phyloP scores from a whole-genome alignment of 345 rosid species.

The Boechera retrofracta region DNA sequence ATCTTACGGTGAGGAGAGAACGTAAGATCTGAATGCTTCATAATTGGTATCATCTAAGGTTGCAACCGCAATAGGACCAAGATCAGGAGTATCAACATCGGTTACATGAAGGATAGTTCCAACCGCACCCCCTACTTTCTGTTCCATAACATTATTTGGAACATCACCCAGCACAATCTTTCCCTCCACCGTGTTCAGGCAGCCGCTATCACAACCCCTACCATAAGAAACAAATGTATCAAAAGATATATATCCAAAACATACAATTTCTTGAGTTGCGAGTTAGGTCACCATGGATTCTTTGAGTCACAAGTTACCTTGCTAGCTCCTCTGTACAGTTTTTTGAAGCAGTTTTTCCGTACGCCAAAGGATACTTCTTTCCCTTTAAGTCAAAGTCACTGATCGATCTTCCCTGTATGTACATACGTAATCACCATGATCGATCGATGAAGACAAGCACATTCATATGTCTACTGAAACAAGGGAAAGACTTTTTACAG shows the following conservation, averaged over 20 bases:
- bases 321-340: slow-evolving; percentile 12
- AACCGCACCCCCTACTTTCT: slow-evolving; percentile 43
- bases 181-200: slow-evolving; percentile 45
- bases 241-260: background rate
- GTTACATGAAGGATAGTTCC: slow-evolving; percentile 40
- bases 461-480: background rate
- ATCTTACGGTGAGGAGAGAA: slow-evolving; percentile 44
- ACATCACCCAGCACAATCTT: slow-evolving; percentile 53
- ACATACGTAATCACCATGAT: background rate
- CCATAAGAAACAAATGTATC: background rate
- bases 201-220: slow-evolving; percentile 42
- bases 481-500: slow-evolving; percentile 34
- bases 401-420: slow-evolving; percentile 44
- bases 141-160: background rate
- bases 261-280: slow-evolving; percentile 16
- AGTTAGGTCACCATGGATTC: slow-evolving; percentile 17
- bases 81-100: slow-evolving; percentile 35
- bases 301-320: slow-evolving; percentile 34
- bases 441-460: background rate
- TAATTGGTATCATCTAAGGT: slow-evolving; percentile 28
- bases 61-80: slow-evolving; percentile 43
- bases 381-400: slow-evolving; percentile 39
- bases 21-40: slow-evolving; percentile 40
- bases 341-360: slow-evolving; percentile 24
- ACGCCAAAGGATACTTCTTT: slow-evolving; percentile 40